Evolutionary conservation across 805 yeast species (phyloP).

Genomic region (Crinitomyces ghanaensis): DNA sequence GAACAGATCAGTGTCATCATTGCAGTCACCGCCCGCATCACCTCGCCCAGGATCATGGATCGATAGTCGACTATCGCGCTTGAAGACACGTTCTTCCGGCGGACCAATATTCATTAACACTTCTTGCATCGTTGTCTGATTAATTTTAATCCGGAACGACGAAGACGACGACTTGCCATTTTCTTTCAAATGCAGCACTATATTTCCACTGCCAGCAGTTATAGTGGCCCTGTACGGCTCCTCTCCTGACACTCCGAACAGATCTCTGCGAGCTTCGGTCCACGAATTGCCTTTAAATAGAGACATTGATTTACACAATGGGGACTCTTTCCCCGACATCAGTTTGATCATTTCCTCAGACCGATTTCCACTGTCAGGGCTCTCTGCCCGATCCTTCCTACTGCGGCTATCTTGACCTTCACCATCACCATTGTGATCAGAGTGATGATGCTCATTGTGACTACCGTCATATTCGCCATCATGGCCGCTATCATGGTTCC

Average conservation of each 20-base stretch:
- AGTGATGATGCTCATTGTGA: too few relatives aligned
- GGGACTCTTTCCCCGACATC: constrained; percentile 15
- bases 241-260: constrained; percentile 10
- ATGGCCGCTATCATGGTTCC: too few relatives aligned
- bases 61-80: constrained; percentile 33
- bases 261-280: constrained; percentile 12
- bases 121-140: constrained; percentile 40
- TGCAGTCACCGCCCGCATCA: constrained; percentile 8
- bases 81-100: constrained; percentile 42
- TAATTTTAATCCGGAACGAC: constrained; percentile 22
- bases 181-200: too few relatives aligned
- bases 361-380: too few relatives aligned
- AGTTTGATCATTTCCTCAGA: constrained; percentile 23
- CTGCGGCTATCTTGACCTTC: too few relatives aligned
- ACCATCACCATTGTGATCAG: too few relatives aligned
- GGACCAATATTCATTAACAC: constrained; percentile 41
- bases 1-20: constrained; percentile 12
- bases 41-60: constrained; percentile 27
- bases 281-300: constrained; percentile 18
- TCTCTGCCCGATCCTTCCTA: too few relatives aligned
- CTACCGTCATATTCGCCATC: too few relatives aligned
- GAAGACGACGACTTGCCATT: too few relatives aligned
- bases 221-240: too few relatives aligned
- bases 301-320: constrained; percentile 15
- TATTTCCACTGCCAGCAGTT: too few relatives aligned